Base-by-base conservation (phyloP, 2,329 filamentous ascomycete species). In the Trichoderma breve region DNA sequence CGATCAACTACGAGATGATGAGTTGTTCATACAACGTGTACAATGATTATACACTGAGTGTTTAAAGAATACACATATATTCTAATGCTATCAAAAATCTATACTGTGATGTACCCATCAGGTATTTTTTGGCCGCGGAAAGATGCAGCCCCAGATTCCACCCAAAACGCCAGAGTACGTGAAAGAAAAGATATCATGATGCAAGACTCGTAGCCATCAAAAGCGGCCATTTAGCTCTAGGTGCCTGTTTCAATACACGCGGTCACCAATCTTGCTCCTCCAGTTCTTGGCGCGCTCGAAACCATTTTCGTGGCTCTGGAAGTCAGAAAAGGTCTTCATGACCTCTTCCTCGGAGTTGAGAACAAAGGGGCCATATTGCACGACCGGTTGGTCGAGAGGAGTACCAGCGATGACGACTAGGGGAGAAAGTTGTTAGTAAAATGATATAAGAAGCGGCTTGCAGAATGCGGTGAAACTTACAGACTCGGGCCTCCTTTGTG, bases 361-460 rank as follows among this genome's bases (percentile, higher is more conserved):
- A n/a, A 96, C 93, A 79, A 96, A 96, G 1, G 93, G 93, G 0
- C 93, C 93, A 77, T 95, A 95, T 83, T 96, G 93, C 39, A 95
- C 90, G 43, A 96, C 88, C 53, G 90, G 87, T 82, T 96, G 93
- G 76, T 95, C 91, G 1, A 95, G 85, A 2, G 94, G 93, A 75
- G 92, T 87, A 12, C 94, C 94, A 0, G 93, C 93, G 18, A 96
- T 87, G 39, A 97, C 84, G 58, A 96, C 88, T 79, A 21, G n/a
- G n/a, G 9, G 43, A 21, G n/a, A 57, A 2, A 11, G 18, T 34
- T 24, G 24, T 60, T 60, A 57, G 47, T 32, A 72, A 68, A 60
- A 26, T 58, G 1, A 32, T n/a, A 11, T 32, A 30, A 7, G 0
- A n/a, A 58, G 2, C 18, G 51, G 34, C 1, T 57, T 43, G 2